phyloP scores from a whole-genome alignment of 2,329 filamentous ascomycete genomes.

The Colletotrichum lentis region DNA sequence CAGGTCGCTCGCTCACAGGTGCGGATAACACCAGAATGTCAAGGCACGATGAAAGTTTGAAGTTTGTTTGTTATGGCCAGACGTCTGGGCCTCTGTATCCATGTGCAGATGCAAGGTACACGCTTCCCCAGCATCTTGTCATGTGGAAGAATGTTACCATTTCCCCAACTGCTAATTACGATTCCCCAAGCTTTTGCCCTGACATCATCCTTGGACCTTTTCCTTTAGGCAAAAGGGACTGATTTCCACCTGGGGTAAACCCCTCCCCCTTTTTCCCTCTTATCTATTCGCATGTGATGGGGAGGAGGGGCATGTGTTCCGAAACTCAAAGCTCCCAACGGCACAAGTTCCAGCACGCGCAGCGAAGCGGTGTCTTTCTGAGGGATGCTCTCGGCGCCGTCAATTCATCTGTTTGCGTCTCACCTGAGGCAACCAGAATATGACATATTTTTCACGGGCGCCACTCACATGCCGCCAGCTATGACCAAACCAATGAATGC shows the following conservation, averaged over 20 bases:
- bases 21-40: constrained; percentile 16
- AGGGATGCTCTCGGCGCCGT: constrained; percentile 18
- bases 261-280: constrained; percentile 21
- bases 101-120: constrained; percentile 34
- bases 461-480: constrained; percentile 32
- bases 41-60: constrained; percentile 8
- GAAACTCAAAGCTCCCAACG: constrained; percentile 22
- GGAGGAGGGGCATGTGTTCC: constrained; percentile 23
- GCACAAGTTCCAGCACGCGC: constrained; percentile 1
- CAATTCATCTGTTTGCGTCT: constrained; percentile 33
- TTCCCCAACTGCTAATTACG: constrained; percentile 12
- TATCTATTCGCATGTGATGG: constrained; percentile 38
- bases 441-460: constrained; percentile 20
- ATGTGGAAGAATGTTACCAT: constrained; percentile 24
- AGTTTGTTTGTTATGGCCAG: constrained; percentile 16
- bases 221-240: constrained; percentile 31
- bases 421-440: constrained; percentile 22
- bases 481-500: constrained; percentile 22
- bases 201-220: constrained; percentile 31
- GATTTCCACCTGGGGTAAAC: constrained; percentile 24
- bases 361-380: constrained; percentile 2
- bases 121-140: constrained; percentile 28
- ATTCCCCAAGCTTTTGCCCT: constrained; percentile 28
- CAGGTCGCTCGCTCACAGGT: constrained; percentile 30
- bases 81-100: constrained; percentile 10